phyloP scores from a whole-genome alignment of 1,284 basidiomycete species.

The Termitomyces sp. region DNA sequence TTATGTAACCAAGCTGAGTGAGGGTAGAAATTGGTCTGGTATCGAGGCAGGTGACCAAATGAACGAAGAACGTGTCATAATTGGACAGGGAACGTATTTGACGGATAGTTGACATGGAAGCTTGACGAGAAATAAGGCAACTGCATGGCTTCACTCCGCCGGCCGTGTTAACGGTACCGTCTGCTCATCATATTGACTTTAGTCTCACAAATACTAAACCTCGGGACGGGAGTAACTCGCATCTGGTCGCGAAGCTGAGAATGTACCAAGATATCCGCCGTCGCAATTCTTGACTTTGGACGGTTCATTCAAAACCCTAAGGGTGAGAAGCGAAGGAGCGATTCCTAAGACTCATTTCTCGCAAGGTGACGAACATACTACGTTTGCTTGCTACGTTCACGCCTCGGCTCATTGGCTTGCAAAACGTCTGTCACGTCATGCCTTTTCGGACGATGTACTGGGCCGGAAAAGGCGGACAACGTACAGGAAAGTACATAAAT shows the following conservation, averaged over 20 bases:
- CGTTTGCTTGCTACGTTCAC: not conserved
- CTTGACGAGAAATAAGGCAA: not conserved
- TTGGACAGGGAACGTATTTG: not conserved
- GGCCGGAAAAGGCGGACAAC: not conserved
- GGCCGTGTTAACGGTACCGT: not conserved
- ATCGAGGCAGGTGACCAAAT: too few relatives aligned
- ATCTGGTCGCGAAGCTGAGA: not conserved
- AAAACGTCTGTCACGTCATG: not conserved
- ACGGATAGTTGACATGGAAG: not conserved
- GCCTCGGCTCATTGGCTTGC: not conserved
- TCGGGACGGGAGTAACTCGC: not conserved
- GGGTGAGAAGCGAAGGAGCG: not conserved
- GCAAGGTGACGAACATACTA: not conserved
- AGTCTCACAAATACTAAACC: not conserved
- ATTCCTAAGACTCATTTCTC: not conserved
- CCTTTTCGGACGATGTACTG: not conserved
- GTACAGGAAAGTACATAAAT: not conserved
- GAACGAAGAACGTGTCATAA: not conserved
- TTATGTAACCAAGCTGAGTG: not conserved
- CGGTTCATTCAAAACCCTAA: not conserved
- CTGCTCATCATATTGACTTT: not conserved
- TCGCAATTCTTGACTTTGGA: not conserved
- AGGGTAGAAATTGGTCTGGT: not conserved
- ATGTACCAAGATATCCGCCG: not conserved
- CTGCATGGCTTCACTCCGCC: not conserved